phyloP scores from a whole-genome alignment of 1,284 basidiomycete species.

The Ganoderma lucidum region DNA sequence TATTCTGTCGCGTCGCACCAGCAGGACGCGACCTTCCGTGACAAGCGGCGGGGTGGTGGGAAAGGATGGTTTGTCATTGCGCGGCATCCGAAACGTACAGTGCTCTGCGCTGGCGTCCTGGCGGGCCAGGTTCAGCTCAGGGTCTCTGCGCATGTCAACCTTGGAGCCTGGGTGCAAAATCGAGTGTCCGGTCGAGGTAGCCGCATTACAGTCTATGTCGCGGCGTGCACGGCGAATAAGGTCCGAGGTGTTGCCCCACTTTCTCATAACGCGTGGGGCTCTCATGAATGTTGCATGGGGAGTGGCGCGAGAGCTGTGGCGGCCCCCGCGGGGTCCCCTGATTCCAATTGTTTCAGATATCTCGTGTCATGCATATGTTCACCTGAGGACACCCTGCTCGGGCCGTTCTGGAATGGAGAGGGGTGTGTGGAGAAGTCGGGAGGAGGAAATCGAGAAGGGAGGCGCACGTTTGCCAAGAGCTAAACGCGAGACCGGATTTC shows the following conservation, averaged over 20 bases:
- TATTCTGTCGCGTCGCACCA: neutral
- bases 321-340: neutral
- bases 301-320: neutral
- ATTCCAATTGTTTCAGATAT: constrained; percentile 4
- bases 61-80: neutral
- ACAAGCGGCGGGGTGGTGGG: neutral
- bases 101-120: neutral
- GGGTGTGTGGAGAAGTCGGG: neutral
- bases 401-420: neutral
- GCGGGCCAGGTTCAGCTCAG: neutral
- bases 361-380: constrained; percentile 9
- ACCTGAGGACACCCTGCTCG: neutral
- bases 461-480: neutral
- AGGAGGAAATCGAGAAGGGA: neutral
- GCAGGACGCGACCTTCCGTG: neutral
- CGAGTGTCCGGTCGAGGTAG: neutral
- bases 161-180: neutral
- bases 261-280: neutral
- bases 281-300: constrained; percentile 4
- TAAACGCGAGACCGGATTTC: neutral
- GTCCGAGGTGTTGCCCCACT: constrained; percentile 4
- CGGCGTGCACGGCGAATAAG: neutral
- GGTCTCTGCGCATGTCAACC: neutral
- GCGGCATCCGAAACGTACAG: neutral
- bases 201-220: neutral